phyloP scores from a whole-genome alignment of 2,329 filamentous ascomycete genomes.

The Periconia sp. region DNA sequence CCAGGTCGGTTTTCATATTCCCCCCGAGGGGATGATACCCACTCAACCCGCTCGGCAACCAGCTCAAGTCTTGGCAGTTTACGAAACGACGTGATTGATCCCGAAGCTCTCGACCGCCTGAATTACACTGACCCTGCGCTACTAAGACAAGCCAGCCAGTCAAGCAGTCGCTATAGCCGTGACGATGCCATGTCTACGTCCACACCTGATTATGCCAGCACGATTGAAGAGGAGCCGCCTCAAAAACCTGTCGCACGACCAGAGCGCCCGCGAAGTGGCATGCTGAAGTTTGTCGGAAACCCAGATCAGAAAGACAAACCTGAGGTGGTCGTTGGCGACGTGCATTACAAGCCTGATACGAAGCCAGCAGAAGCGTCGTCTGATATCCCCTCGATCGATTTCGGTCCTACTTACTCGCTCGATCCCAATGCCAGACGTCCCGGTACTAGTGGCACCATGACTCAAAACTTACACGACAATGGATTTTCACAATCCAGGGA shows the following conservation, averaged over 20 bases:
- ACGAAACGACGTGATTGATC: constrained; percentile 52
- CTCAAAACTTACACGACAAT: constrained; percentile 39
- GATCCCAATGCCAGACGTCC: constrained; percentile 61
- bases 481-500: constrained; percentile 39
- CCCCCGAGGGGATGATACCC: constrained; percentile 42
- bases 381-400: constrained; percentile 78
- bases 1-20: constrained; percentile 49
- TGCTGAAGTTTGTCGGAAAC: constrained; percentile 77
- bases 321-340: constrained; percentile 56
- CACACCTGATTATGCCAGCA: constrained; percentile 81
- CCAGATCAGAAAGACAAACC: constrained; percentile 50
- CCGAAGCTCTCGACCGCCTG: constrained; percentile 51
- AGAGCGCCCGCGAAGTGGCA: constrained; percentile 77
- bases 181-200: constrained; percentile 67
- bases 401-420: constrained; percentile 82
- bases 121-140: constrained; percentile 32
- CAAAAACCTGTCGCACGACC: constrained; percentile 52
- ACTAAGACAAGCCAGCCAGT: constrained; percentile 41
- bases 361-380: constrained; percentile 37
- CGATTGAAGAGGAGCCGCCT: constrained; percentile 46
- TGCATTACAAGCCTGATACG: constrained; percentile 44
- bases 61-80: constrained; percentile 53
- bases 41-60: constrained; percentile 43
- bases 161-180: constrained; percentile 64
- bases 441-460: constrained; percentile 61